phyloP scores from a whole-genome alignment of 768 basidiomycete species.

The Clavaria fumosa region DNA sequence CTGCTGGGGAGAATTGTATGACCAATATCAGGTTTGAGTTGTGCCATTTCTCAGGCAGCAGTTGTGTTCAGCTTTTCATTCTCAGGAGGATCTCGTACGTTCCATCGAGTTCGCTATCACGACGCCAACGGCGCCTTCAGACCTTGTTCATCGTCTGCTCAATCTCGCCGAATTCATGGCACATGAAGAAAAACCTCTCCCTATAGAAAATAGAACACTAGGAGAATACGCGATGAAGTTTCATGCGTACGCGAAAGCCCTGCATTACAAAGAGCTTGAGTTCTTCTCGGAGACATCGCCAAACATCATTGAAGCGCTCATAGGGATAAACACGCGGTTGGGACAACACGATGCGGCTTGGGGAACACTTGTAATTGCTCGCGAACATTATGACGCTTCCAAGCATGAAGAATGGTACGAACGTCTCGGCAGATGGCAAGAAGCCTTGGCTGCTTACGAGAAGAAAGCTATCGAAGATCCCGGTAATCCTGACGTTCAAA shows the following conservation, averaged over 20 bases:
- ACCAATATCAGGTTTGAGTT: constrained; percentile 91
- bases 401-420: constrained; percentile 99
- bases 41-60: constrained; percentile 9
- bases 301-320: constrained; percentile 83
- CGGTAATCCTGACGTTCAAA: constrained; percentile 55
- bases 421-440: constrained; percentile 89
- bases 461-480: constrained; percentile 65
- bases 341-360: constrained; percentile 97
- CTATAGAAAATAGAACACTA: constrained; percentile 84
- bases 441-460: constrained; percentile 78
- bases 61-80: constrained; percentile 5
- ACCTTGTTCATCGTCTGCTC: constrained; percentile 79
- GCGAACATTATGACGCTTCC: constrained; percentile 77
- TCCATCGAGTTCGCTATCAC: constrained; percentile 79
- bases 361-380: constrained; percentile 85
- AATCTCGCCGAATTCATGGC: constrained; percentile 99
- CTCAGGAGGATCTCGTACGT: constrained; percentile 84
- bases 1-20: constrained; percentile 92
- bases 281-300: constrained; percentile 88
- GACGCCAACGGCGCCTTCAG: constrained; percentile 62
- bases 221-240: constrained; percentile 90
- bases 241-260: constrained; percentile 90
- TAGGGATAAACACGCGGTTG: constrained; percentile 89
- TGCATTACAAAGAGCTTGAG: constrained; percentile 97
- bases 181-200: constrained; percentile 90